Conservation (phyloP, 352 stramenopile species). For the Phytophthora parvispora region DNA sequence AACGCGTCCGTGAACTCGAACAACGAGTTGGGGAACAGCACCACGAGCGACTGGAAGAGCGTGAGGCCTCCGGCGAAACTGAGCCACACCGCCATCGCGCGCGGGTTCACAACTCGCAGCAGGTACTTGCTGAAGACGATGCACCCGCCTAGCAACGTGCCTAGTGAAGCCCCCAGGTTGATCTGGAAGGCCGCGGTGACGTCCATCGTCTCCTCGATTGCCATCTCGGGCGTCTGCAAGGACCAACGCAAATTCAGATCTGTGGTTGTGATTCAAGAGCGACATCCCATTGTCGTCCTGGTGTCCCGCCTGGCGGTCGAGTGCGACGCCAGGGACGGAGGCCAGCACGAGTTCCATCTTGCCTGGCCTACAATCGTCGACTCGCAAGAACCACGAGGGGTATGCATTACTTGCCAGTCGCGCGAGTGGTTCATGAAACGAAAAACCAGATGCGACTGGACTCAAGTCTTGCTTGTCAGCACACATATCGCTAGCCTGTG, state of each 20-base stretch:
- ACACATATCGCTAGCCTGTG: neutral
- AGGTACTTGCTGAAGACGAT: conserved; percentile 65
- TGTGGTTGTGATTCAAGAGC: conserved; percentile 2
- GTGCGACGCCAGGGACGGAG: neutral
- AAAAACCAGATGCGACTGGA: conserved; percentile 15
- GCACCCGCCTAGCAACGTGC: conserved; percentile 59
- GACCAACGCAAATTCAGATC: conserved; percentile 14
- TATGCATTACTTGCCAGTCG: conserved; percentile 5
- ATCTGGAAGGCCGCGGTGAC: conserved; percentile 43
- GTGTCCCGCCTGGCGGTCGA: neutral
- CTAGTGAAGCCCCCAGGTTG: conserved; percentile 51
- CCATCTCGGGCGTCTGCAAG: conserved; percentile 5
- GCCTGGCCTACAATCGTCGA: conserved; percentile 14
- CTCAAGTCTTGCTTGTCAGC: conserved; percentile 9
- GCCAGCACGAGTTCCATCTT: conserved; percentile 7
- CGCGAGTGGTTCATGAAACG: conserved; percentile 6
- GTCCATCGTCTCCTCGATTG: conserved; percentile 28
- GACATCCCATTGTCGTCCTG: neutral
- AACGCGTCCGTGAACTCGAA: conserved; percentile 42
- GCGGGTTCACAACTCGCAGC: conserved; percentile 57
- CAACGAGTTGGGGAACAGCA: conserved; percentile 67
- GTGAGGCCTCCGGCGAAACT: conserved; percentile 69
- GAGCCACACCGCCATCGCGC: conserved; percentile 57
- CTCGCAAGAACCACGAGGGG: conserved; percentile 4
- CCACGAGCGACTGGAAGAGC: conserved; percentile 76